Evolutionary conservation across 2,329 filamentous ascomycete species (phyloP).

Genomic region (Tolypocladium album): DNA sequence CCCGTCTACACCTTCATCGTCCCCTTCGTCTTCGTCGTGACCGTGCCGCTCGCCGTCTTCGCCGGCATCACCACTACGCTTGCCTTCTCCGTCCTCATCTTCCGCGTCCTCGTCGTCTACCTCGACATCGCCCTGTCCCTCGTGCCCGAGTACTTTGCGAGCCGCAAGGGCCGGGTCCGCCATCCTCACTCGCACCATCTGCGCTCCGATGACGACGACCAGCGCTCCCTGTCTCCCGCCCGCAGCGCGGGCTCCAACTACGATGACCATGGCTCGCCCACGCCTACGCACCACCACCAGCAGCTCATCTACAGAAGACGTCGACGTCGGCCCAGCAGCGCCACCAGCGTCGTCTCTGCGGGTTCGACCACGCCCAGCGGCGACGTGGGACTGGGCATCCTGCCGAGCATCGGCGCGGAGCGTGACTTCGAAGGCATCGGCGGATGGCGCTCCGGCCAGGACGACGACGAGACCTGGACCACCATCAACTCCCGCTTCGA

Average conservation of each 20-base stretch:
- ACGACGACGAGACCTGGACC: conserved; percentile 37
- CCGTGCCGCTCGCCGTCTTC: conserved; percentile 51
- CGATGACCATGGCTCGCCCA: conserved; percentile 8
- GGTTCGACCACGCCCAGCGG: conserved; percentile 22
- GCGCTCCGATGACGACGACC: conserved; percentile 7
- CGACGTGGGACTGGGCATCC: conserved; percentile 27
- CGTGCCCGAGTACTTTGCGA: conserved; percentile 42
- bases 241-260: conserved; percentile 9
- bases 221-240: conserved; percentile 9
- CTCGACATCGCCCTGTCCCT: conserved; percentile 50
- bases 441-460: conserved; percentile 37
- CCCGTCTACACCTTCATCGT: conserved; percentile 46
- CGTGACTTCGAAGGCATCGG: conserved; percentile 50
- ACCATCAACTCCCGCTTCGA: conserved; percentile 42
- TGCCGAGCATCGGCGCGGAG: conserved; percentile 37
- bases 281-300: background rate
- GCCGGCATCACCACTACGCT: conserved; percentile 53
- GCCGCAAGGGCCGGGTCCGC: conserved; percentile 21
- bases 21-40: conserved; percentile 51
- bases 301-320: conserved; percentile 11
- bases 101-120: conserved; percentile 52
- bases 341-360: conserved; percentile 17
- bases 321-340: conserved; percentile 24
- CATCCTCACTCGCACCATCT: conserved; percentile 6
- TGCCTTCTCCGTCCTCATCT: conserved; percentile 49